These are phyloP conservation scores for Calonectria hongkongensis DNA, from an alignment of 2,329 filamentous ascomycete species.

Conservation along the genomic window DNA sequence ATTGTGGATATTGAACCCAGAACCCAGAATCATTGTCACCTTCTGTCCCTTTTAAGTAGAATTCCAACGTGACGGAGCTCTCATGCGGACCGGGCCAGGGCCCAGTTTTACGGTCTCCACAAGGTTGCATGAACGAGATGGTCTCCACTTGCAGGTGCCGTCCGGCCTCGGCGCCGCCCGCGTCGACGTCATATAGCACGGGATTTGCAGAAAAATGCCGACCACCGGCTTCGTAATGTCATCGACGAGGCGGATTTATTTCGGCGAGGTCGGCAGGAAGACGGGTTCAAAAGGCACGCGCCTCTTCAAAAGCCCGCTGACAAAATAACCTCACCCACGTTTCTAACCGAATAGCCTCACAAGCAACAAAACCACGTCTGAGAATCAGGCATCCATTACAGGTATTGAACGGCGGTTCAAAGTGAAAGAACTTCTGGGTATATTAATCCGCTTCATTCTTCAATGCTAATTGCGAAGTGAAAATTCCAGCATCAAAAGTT, in stretches of 20 bases:
- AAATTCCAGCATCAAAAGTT: not conserved
- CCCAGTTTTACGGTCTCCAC: constrained; percentile 2
- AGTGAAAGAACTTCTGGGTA: not conserved
- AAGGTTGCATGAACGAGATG: constrained; percentile 23
- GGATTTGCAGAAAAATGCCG: not conserved
- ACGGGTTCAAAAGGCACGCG: not conserved
- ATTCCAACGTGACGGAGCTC: constrained; percentile 4
- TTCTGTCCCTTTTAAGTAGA: constrained; percentile 12
- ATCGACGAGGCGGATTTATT: no score
- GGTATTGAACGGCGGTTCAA: not conserved
- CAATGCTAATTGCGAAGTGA: not conserved
- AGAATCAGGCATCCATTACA: not conserved
- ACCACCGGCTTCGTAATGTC: constrained; percentile 1
- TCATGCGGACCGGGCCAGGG: not conserved
- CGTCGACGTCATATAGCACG: constrained; percentile 18
- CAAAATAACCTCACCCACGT: not conserved
- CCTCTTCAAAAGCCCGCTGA: not conserved
- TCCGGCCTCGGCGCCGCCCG: constrained; percentile 6
- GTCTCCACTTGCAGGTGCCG: constrained; percentile 10
- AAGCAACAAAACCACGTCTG: not conserved
- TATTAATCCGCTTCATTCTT: not conserved
- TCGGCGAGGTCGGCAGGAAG: not conserved
- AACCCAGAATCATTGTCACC: not conserved
- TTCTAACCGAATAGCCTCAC: not conserved
- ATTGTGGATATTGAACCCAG: not conserved